Base-by-base conservation (phyloP, 345 rosid species). In the Euclidium syriacum region DNA sequence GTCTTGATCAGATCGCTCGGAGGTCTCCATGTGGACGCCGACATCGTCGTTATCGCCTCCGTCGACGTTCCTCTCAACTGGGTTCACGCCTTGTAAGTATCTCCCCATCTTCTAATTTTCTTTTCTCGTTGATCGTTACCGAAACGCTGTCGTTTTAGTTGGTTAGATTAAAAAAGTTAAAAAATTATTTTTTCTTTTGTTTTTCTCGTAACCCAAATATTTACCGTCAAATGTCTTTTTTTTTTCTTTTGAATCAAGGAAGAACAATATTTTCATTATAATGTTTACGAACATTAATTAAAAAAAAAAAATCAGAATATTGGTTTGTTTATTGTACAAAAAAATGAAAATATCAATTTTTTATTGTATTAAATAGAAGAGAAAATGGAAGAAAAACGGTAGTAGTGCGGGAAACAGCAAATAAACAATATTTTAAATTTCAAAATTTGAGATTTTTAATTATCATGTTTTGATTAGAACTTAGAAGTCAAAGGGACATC, bases 11-110 rank as follows among this genome's bases (percentile, higher is more conserved):
- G 91, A 81, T 94, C 99, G 4, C 95, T 94, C 3, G 72, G 52
- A 15, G 41, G 54, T 6, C 71, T 80, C 60, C 79, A 72, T 8
- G 99, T 84, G 47, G 85, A 87, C 38, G 99, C 99, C 52, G 99
- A 94, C 80, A 78, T 94, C 60, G 83, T 94, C 67, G 97, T 94
- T 68, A 87, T 94, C 68, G 99, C 99, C 58, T 87, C 99, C 70
- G 58, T 76, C 33, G 99, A 94, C 64, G 99, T 94, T 22, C 99
- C 99, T 32, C 84, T 27, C 54, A 80, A 76, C 33, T 94, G 99
- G 99, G 80, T 84, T 72, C 83, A 39, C 18, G 70, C 81, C 52
- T 32, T 87, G 99, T 90, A 83, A 82, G 98, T 65, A 10, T 65
- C 54, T 20, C 42, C 22, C 30, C 20, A 7, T 60, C 54, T 24